These are phyloP conservation scores for Leishmania braziliensis DNA, from an alignment of 208 protist genomes.

Conservation along the genomic window DNA sequence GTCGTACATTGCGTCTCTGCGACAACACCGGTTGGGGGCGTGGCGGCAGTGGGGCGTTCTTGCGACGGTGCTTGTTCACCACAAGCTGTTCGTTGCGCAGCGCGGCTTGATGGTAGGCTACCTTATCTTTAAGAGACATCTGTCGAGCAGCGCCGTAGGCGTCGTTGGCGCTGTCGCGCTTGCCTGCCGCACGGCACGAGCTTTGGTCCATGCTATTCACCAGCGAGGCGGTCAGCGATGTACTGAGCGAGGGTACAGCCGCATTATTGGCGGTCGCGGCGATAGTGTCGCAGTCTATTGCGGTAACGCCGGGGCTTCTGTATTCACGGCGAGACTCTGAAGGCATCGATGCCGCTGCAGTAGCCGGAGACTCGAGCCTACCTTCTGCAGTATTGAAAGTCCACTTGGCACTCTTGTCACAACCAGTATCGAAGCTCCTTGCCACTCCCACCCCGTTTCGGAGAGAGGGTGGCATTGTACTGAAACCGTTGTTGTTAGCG, in stretches of 20 bases:
- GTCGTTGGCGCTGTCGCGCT: background rate
- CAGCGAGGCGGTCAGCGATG: background rate
- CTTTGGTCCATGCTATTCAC: background rate
- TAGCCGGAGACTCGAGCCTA: background rate
- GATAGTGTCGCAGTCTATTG: background rate
- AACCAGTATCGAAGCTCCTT: background rate
- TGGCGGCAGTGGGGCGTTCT: conserved; percentile 46
- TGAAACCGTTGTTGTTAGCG: background rate
- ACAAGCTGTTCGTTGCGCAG: conserved; percentile 62
- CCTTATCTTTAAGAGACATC: conserved; percentile 49
- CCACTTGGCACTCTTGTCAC: background rate
- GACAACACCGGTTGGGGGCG: conserved; percentile 17
- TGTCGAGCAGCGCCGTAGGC: background rate
- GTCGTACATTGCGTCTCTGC: background rate
- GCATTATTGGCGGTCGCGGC: background rate
- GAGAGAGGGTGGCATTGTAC: background rate
- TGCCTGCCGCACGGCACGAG: background rate
- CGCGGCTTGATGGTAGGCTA: conserved; percentile 51
- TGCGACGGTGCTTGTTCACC: conserved; percentile 48
- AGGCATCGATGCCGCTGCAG: background rate
- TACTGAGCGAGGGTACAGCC: background rate
- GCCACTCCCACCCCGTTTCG: background rate
- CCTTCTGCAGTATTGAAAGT: background rate
- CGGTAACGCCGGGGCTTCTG: background rate
- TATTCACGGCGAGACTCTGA: background rate